These are phyloP conservation scores for Wickerhamomyces kurtzmanii DNA, from an alignment of 805 yeast species.

Conservation along the genomic window DNA sequence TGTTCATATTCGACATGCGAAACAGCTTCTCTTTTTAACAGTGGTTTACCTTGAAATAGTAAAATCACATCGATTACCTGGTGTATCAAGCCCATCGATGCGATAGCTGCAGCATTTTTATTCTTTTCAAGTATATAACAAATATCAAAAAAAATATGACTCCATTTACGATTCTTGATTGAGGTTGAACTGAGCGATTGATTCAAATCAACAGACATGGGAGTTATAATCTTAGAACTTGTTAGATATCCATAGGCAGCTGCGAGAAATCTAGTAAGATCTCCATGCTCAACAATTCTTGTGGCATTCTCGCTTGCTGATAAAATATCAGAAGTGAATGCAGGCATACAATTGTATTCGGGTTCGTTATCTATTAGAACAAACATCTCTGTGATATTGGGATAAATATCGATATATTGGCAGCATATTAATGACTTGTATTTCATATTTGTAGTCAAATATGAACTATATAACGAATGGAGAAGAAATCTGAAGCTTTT, in stretches of 20 bases:
- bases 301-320: slow-evolving; percentile 71
- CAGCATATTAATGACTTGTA: slow-evolving; percentile 54
- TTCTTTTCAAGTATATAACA: slow-evolving; percentile 71
- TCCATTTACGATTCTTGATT: slow-evolving; percentile 59
- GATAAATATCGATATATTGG: slow-evolving; percentile 80
- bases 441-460: slow-evolving; percentile 48
- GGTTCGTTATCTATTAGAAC: slow-evolving; percentile 69
- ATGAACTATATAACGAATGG: slow-evolving; percentile 56
- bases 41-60: slow-evolving; percentile 72
- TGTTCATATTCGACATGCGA: slow-evolving; percentile 89
- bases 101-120: slow-evolving; percentile 37
- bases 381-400: slow-evolving; percentile 61
- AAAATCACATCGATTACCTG: slow-evolving; percentile 58
- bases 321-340: slow-evolving; percentile 69
- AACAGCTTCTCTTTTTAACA: slow-evolving; percentile 60
- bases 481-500: slow-evolving; percentile 45
- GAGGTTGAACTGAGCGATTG: slow-evolving; percentile 18
- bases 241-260: slow-evolving; percentile 56
- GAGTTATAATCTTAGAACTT: slow-evolving; percentile 35
- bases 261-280: slow-evolving; percentile 50
- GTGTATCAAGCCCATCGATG: slow-evolving; percentile 33
- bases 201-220: slow-evolving; percentile 26
- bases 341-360: slow-evolving; percentile 61
- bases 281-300: slow-evolving; percentile 52
- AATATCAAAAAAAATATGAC: slow-evolving; percentile 70